Conservation (phyloP, 768 basidiomycete genomes). For the Pleurotus ostreatus region DNA sequence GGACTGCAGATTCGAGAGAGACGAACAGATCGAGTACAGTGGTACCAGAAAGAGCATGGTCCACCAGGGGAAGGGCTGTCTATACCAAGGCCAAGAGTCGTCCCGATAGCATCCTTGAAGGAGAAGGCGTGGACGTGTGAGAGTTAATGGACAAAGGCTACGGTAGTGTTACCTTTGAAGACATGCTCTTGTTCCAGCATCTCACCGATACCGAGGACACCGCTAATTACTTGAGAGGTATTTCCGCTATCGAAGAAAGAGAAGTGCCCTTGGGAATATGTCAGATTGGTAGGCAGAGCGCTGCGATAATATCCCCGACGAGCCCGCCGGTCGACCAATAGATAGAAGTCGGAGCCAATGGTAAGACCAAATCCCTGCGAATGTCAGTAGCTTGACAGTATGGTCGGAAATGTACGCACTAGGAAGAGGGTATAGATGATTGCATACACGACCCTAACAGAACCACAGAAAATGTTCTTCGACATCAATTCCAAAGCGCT, state of each 20-base stretch:
- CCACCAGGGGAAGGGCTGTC: conserved; percentile 80
- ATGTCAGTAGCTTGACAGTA: not conserved
- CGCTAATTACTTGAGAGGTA: conserved; percentile 30
- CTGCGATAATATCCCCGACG: conserved; percentile 46
- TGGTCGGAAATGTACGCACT: conserved; percentile 30
- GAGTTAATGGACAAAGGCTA: not conserved
- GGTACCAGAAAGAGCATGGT: conserved; percentile 75
- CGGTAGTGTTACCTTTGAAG: conserved; percentile 37
- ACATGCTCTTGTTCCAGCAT: conserved; percentile 38
- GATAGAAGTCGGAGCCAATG: conserved; percentile 79
- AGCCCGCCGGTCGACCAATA: conserved; percentile 63
- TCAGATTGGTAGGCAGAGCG: conserved; percentile 33
- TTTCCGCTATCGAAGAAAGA: conserved; percentile 41
- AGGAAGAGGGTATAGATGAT: conserved; percentile 84
- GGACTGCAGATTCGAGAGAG: conserved; percentile 73
- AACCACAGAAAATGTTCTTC: conserved; percentile 75
- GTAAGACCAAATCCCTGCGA: conserved; percentile 76
- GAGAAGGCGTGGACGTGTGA: conserved; percentile 21
- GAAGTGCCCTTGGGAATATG: conserved; percentile 53
- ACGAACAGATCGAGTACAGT: conserved; percentile 67
- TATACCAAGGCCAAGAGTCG: conserved; percentile 71
- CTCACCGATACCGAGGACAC: conserved; percentile 42
- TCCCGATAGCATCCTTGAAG: conserved; percentile 70
- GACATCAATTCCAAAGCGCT: conserved; percentile 80
- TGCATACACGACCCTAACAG: conserved; percentile 80